A percentile compares a stretch with the other conserved stretches of the same genome.
Evolutionary conservation across 306 rosid species (phyloP).

Genomic region (Cucumis hystrix): DNA sequence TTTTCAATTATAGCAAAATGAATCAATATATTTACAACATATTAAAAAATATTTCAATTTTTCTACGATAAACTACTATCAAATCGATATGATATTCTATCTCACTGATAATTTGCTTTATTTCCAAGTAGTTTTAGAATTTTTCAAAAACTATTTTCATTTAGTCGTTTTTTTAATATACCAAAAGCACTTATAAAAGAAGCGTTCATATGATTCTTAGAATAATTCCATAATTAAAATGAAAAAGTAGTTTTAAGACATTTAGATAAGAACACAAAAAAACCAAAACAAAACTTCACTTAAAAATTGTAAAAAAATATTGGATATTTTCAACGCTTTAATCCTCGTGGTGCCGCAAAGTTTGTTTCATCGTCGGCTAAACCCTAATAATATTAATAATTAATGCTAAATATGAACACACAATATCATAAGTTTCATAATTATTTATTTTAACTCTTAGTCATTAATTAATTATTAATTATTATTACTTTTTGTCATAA

Average conservation of each 20-base stretch:
- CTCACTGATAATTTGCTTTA: no score
- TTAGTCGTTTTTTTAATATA: no score
- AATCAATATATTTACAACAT: no score
- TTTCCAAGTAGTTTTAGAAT: no score
- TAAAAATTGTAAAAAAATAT: not conserved
- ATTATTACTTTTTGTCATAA: not conserved
- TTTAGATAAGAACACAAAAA: not conserved
- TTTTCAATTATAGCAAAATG: no score
- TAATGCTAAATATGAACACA: not conserved
- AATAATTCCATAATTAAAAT: not conserved
- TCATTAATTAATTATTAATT: not conserved
- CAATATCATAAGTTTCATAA: not conserved
- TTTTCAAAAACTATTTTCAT: no score
- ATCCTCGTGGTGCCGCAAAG: conserved; percentile 2
- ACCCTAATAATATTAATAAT: not conserved
- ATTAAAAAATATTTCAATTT: no score
- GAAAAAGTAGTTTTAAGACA: not conserved
- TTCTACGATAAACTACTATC: no score
- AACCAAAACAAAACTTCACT: not conserved
- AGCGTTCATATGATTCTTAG: not conserved
- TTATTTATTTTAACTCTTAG: no score
- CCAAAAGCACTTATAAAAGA: no score
- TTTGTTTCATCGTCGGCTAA: not conserved
- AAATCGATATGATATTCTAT: no score
- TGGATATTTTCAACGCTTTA: not conserved